A percentile compares a stretch with the other conserved stretches of the same genome.
phyloP scores from a whole-genome alignment of 345 rosid genomes.

The Heritiera littoralis region DNA sequence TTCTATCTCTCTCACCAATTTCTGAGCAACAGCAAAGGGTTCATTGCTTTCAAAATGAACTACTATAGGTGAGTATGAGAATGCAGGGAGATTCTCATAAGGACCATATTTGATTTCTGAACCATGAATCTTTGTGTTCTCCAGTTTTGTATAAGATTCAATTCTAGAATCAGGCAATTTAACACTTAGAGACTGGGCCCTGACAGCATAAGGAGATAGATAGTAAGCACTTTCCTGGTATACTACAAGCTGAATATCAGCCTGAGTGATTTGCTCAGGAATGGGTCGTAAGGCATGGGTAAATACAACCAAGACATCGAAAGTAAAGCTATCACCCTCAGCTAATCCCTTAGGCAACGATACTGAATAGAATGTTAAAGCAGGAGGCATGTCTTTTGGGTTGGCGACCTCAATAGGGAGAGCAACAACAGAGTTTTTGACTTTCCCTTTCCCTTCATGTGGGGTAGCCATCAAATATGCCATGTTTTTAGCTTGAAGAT shows the following conservation, averaged over 20 bases:
- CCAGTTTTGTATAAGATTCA: constrained; percentile 77
- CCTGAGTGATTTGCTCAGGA: constrained; percentile 87
- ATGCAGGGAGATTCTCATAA: constrained; percentile 65
- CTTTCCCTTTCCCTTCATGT: constrained; percentile 72
- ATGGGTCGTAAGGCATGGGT: constrained; percentile 64
- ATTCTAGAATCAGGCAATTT: constrained; percentile 73
- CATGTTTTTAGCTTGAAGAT: constrained; percentile 63
- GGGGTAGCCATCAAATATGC: constrained; percentile 59
- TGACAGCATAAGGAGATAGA: constrained; percentile 75
- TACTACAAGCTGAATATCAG: constrained; percentile 82
- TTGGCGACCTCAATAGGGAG: constrained; percentile 50
- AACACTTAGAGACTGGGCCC: constrained; percentile 67
- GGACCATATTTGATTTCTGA: constrained; percentile 93
- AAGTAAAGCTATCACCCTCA: constrained; percentile 59
- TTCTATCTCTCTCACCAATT: constrained; percentile 84
- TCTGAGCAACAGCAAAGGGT: constrained; percentile 77
- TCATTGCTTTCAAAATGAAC: constrained; percentile 87
- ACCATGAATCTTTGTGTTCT: constrained; percentile 61
- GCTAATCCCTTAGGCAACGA: constrained; percentile 56
- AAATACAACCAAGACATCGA: constrained; percentile 64
- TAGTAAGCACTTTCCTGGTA: constrained; percentile 74
- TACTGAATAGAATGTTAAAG: constrained; percentile 58
- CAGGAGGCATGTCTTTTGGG: constrained; percentile 59
- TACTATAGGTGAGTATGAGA: constrained; percentile 63
- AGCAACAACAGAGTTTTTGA: constrained; percentile 38